Conservation (phyloP, 306 rosid species). For the Echinosophora koreensis region DNA sequence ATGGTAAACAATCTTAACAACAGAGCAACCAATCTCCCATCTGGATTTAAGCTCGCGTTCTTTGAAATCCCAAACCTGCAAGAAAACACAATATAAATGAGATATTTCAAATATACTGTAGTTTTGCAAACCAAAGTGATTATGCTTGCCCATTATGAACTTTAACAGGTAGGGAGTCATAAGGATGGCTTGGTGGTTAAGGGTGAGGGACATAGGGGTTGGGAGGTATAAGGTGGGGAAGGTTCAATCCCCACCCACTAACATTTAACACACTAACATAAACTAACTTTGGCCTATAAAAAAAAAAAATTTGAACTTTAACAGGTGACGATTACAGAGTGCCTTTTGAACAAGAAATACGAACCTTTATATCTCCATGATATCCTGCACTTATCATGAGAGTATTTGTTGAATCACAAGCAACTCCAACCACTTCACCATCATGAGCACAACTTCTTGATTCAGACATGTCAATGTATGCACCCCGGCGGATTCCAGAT, state of each 20-base stretch:
- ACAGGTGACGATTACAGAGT: background rate
- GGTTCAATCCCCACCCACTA: too few species aligned
- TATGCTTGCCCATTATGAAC: background rate
- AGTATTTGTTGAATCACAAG: constrained; percentile 95
- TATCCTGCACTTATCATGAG: constrained; percentile 90
- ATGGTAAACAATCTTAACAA: constrained; percentile 81
- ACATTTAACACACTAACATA: too few species aligned
- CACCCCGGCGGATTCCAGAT: constrained; percentile 89
- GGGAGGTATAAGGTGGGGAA: too few species aligned
- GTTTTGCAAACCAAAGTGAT: constrained; percentile 6
- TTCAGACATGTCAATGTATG: constrained; percentile 70
- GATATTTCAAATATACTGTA: constrained; percentile 35
- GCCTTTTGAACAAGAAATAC: constrained; percentile 22
- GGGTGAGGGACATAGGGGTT: too few species aligned
- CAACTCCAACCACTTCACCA: constrained; percentile 93
- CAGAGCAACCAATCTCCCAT: constrained; percentile 79
- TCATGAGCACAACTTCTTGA: constrained; percentile 75
- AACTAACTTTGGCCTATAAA: too few species aligned
- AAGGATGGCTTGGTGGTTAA: too few species aligned
- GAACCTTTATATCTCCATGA: constrained; percentile 91
- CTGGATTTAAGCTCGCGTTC: constrained; percentile 67
- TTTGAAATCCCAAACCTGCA: constrained; percentile 96
- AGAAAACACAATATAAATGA: constrained; percentile 32
- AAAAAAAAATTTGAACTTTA: background rate
- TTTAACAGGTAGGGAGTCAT: background rate